Evolutionary conservation across 257 asterid species (phyloP), one percentile per base, ranked within the genome.

Genomic region (Orobanche coerulescens): DNA sequence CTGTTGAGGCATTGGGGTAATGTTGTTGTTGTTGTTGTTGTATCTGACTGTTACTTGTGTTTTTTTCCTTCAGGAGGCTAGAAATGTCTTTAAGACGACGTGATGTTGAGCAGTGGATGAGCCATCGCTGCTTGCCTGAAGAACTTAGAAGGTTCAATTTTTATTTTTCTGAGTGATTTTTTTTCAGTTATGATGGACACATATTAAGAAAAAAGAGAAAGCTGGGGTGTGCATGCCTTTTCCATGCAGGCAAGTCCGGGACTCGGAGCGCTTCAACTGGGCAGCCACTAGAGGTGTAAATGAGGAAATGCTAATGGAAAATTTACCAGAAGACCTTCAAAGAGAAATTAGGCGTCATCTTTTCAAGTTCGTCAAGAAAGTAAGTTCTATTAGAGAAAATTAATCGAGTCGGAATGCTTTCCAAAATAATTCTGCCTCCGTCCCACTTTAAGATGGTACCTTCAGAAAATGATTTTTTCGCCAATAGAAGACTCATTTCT

Each of bases 101-200:
- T 56, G 98, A 92, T 74, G 93, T 88, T 61, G 98, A 92, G 75
- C 94, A 79, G 70, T 92, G 98, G 98, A 88, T 92, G 98, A 81
- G 94, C 39, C 98, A 86, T 55, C 90, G 96, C 16, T 89, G 94
- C 28, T 78, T 92, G 82, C 96, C 98, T 42, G 80, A 64, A 65
- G 81, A 57, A 24, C 71, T 92, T 65, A 78, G 85, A 78, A 85
- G 88, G 98, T 92, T 60, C 12, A 24, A 15, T 47, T 25, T 25
- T 47, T 62, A 5, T 40, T 16, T 48, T 62, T 3, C 62, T 19
- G 19, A 34, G 39, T 48, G 42, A 40, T 44, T n/a, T 25, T 20
- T 15, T 24, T 61, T 39, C 24, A 13, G 34, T 58, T 58, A 9
- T 37, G 43, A 3, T 39, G 43, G 43, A 36, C 43, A 12, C 4